Conservation (phyloP, 2,329 filamentous ascomycete species). For the Colletotrichum eremochloae region DNA sequence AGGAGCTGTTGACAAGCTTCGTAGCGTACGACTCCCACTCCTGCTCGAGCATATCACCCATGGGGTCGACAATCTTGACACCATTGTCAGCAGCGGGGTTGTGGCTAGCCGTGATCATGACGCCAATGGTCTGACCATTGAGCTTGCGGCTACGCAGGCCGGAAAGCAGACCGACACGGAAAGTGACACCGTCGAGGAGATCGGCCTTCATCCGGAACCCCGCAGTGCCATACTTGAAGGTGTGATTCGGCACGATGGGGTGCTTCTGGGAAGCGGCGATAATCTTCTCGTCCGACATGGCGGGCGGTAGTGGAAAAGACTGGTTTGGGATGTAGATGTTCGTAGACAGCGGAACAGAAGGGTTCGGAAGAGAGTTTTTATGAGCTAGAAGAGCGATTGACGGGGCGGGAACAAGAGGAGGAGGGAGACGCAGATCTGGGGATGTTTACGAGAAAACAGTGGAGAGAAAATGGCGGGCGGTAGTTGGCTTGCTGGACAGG, state of each 20-base stretch:
- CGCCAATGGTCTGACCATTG: slow-evolving; percentile 90
- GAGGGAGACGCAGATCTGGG: slow-evolving; percentile 26
- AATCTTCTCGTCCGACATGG: slow-evolving; percentile 66
- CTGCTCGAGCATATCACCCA: slow-evolving; percentile 97
- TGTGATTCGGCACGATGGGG: slow-evolving; percentile 67
- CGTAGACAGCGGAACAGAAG: slow-evolving; percentile 12
- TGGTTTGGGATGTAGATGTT: slow-evolving; percentile 6
- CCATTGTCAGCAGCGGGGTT: slow-evolving; percentile 92
- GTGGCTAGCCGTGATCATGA: slow-evolving; percentile 97
- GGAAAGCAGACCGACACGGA: slow-evolving; percentile 90
- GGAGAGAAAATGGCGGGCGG: slow-evolving; percentile 28
- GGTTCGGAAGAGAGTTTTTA: neutral
- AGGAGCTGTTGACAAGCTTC: slow-evolving; percentile 85
- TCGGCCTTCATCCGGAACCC: slow-evolving; percentile 80
- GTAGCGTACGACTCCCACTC: slow-evolving; percentile 95
- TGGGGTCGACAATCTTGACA: slow-evolving; percentile 95
- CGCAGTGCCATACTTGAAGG: slow-evolving; percentile 76
- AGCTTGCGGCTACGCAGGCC: slow-evolving; percentile 91
- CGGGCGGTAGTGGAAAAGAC: slow-evolving; percentile 43
- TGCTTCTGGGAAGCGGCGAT: slow-evolving; percentile 73
- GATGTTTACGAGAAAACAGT: slow-evolving; percentile 40
- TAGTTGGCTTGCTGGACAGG: slow-evolving; percentile 9
- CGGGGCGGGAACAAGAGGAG: slow-evolving; percentile 21
- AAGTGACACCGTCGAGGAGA: slow-evolving; percentile 91
- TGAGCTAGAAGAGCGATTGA: slow-evolving; percentile 14